A percentile compares a stretch with the other conserved stretches of the same genome.
Evolutionary conservation across 768 basidiomycete species (phyloP).

Genomic region (Melanogaster broomeanus): DNA sequence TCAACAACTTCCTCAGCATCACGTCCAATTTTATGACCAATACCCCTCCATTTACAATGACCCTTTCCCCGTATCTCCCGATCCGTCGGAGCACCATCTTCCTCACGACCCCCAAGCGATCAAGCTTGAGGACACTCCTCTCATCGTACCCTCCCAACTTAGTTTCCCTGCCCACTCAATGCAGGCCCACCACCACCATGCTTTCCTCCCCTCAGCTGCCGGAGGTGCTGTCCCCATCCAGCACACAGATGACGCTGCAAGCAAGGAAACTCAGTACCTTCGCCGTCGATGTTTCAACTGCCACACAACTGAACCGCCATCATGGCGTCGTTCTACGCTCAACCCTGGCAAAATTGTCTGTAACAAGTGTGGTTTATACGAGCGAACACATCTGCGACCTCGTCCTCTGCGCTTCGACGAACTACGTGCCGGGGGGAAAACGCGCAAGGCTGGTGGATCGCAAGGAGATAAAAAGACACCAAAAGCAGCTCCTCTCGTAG

Average conservation of each 20-base stretch:
- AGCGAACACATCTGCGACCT: constrained; percentile 83
- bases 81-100: constrained; percentile 21
- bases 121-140: constrained; percentile 66
- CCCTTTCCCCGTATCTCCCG: constrained; percentile 32
- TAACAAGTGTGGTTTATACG: constrained; percentile 92
- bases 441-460: constrained; percentile 48
- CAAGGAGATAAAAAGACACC: constrained; percentile 33
- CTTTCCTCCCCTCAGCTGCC: constrained; percentile 42
- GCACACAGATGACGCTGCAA: constrained; percentile 88
- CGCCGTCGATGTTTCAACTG: constrained; percentile 89
- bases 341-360: constrained; percentile 93
- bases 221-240: constrained; percentile 61
- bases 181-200: constrained; percentile 38
- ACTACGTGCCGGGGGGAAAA: constrained; percentile 83
- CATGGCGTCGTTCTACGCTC: constrained; percentile 85
- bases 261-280: constrained; percentile 89
- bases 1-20: constrained; percentile 42
- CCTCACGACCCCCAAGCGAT: constrained; percentile 39
- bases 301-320: constrained; percentile 88
- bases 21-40: constrained; percentile 35
- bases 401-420: constrained; percentile 87
- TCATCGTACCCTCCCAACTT: constrained; percentile 63
- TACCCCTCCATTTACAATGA: constrained; percentile 42
- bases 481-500: constrained; percentile 38
- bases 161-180: constrained; percentile 30